Evolutionary conservation across 768 basidiomycete genomes (phyloP).

Genomic region (Daedaleopsis nitida): DNA sequence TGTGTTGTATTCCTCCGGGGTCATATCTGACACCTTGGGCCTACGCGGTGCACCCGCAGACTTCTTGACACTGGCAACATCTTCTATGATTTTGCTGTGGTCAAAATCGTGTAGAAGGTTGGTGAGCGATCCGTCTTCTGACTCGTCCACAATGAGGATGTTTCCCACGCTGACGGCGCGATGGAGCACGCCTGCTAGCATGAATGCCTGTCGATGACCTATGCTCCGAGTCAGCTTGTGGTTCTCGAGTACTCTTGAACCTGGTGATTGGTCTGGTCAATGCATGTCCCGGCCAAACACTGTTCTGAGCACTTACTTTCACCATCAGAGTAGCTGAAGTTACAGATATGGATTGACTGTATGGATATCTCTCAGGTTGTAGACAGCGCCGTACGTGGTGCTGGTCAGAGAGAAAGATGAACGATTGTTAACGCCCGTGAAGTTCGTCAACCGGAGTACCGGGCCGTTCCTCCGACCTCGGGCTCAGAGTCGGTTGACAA

Average conservation of each 20-base stretch:
- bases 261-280: not conserved
- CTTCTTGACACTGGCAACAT: not conserved
- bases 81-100: not conserved
- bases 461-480: too few relatives aligned
- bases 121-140: not conserved
- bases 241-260: constrained; percentile 1
- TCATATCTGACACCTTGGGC: not conserved
- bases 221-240: not conserved
- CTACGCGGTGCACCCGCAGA: not conserved
- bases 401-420: too few relatives aligned
- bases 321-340: too few relatives aligned
- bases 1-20: not conserved
- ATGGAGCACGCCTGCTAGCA: constrained; percentile 18
- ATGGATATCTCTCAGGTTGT: too few relatives aligned
- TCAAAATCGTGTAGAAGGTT: constrained; percentile 12
- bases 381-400: too few relatives aligned
- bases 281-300: too few relatives aligned
- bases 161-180: constrained; percentile 23
- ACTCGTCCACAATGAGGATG: constrained; percentile 15
- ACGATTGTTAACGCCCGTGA: too few relatives aligned
- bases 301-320: too few relatives aligned
- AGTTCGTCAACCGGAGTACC: too few relatives aligned
- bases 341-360: too few relatives aligned
- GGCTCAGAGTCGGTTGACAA: too few relatives aligned
- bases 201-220: constrained; percentile 16